phyloP scores from a whole-genome alignment of 768 basidiomycete genomes.

The Suillus discolor region DNA sequence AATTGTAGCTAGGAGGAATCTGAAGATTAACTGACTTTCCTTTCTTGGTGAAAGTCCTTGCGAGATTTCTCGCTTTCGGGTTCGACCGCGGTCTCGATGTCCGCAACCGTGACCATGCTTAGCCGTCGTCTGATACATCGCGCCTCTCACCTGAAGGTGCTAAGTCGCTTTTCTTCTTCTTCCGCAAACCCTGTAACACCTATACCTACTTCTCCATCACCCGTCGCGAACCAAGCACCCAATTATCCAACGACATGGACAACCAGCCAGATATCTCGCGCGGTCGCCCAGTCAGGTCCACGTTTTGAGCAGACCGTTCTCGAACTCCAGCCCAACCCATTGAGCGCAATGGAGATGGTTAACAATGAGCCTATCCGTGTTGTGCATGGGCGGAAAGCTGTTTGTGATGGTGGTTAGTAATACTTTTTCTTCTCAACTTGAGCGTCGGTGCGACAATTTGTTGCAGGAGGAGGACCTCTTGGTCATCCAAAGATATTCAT shows the following conservation, averaged over 20 bases:
- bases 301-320: slow-evolving; percentile 92
- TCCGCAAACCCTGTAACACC: slow-evolving; percentile 14
- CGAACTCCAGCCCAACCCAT: slow-evolving; percentile 85
- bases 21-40: slow-evolving; percentile 11
- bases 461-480: slow-evolving; percentile 85
- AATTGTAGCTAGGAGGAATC: neutral
- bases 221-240: slow-evolving; percentile 69
- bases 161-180: slow-evolving; percentile 28
- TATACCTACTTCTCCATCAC: slow-evolving; percentile 24
- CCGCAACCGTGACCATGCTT: slow-evolving; percentile 32
- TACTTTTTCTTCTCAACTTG: slow-evolving; percentile 5
- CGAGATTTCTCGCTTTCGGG: slow-evolving; percentile 1
- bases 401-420: slow-evolving; percentile 92
- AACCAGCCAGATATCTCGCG: slow-evolving; percentile 74
- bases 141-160: slow-evolving; percentile 15
- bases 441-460: slow-evolving; percentile 9
- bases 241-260: slow-evolving; percentile 88
- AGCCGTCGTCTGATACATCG: slow-evolving; percentile 27
- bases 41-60: slow-evolving; percentile 14
- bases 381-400: slow-evolving; percentile 80
- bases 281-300: slow-evolving; percentile 58
- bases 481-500: slow-evolving; percentile 98
- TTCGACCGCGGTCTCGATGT: slow-evolving; percentile 11
- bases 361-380: slow-evolving; percentile 82
- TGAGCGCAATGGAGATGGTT: slow-evolving; percentile 91